Evolutionary conservation across 2,329 filamentous ascomycete species (phyloP), one percentile per base, ranked within the genome.

Genomic region (Ceratocystis variospora): DNA sequence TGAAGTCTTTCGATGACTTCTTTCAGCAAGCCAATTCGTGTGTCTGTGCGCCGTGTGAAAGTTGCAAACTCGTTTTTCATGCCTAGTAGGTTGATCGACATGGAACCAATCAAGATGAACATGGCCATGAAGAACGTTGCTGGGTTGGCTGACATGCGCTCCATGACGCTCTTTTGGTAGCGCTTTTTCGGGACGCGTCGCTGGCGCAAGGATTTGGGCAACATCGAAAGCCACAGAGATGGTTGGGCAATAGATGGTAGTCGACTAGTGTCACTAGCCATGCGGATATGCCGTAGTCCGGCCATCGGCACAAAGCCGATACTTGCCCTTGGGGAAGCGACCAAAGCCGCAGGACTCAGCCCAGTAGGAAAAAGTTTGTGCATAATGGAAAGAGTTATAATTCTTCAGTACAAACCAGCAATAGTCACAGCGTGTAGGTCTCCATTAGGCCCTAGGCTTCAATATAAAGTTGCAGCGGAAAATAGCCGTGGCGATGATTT

Each of bases 11-110:
- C 84, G 25, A 92, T 80, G 0, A 90, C 85, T 72, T 96, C 93
- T 48, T 83, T 83, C 68, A 99, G 76, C 37, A 90, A 73, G 2
- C 81, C 82, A 69, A 99, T 88, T 73, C 89, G 87, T 5, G 89
- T 85, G 71, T 96, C 89, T 4, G 91, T 87, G 70, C 86, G 85
- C 63, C 92, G 84, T 72, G 81, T 84, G 71, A 88, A 92, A 8
- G 86, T 84, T 41, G 81, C 80, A 72, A 86, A 88, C 63, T 92
- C 87, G 71, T 88, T 89, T 71, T 87, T 87, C 71, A 97, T 75
- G 45, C 86, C 81, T 72, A 99, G 87, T 81, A 94, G 89, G 72
- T 96, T 89, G 71, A 99, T 96, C 15, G 93, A 89, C 80, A 96
- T 96, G 69, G 90, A 96, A 3, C 95, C 95, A 70, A 97, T 93